Evolutionary conservation across 495 filamentous ascomycete species (phyloP).

Genomic region (Pyrenopolyporus hunteri): DNA sequence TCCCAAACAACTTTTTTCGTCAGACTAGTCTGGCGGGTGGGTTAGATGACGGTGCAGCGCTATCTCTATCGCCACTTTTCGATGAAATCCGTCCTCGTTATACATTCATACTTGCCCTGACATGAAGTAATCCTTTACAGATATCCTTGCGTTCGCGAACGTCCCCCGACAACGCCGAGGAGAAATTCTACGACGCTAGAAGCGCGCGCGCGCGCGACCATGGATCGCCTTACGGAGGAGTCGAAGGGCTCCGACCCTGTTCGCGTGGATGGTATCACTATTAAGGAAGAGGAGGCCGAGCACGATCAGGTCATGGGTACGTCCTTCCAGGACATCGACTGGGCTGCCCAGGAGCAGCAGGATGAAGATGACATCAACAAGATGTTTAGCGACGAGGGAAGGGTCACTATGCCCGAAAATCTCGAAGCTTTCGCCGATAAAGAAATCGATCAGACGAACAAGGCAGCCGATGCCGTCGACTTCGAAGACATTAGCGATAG

Average conservation of each 20-base stretch:
- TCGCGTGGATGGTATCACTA: constrained; percentile 21
- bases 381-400: constrained; percentile 27
- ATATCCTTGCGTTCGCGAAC: constrained; percentile 15
- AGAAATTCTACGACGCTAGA: neutral
- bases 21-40: neutral
- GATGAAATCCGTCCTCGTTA: constrained; percentile 14
- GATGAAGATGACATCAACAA: constrained; percentile 39
- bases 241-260: constrained; percentile 6
- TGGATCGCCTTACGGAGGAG: neutral
- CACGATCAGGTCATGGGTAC: constrained; percentile 22
- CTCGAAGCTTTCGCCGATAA: constrained; percentile 14
- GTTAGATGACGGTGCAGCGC: neutral
- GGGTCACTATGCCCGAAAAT: constrained; percentile 17
- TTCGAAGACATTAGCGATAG: constrained; percentile 81
- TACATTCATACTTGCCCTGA: constrained; percentile 4
- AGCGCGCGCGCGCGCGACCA: constrained; percentile 2
- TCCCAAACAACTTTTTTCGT: neutral
- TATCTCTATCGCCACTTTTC: neutral
- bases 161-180: constrained; percentile 2
- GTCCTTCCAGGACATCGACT: constrained; percentile 35
- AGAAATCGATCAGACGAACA: constrained; percentile 28
- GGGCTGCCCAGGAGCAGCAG: constrained; percentile 38
- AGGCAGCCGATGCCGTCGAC: constrained; percentile 63
- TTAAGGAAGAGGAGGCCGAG: constrained; percentile 41
- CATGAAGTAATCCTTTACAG: constrained; percentile 12